phyloP scores from a whole-genome alignment of 1,284 basidiomycete species.

The Hemileia vastatrix region DNA sequence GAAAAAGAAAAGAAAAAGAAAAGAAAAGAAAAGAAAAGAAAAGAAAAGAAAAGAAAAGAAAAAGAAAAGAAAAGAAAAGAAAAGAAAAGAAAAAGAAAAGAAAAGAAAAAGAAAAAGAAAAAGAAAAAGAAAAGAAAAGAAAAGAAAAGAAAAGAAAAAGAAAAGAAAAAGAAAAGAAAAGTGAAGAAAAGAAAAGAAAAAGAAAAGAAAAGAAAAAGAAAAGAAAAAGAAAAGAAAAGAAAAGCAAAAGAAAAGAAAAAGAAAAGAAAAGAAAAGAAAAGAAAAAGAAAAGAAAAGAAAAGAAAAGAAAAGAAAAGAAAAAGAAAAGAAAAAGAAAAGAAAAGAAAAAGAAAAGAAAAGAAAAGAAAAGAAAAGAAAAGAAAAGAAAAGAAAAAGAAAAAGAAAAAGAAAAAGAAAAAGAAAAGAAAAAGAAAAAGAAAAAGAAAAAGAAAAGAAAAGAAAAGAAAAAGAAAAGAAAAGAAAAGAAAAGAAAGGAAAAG shows the following conservation, averaged over 20 bases:
- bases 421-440: no score
- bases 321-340: background rate
- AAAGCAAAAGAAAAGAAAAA: slow-evolving; percentile 6
- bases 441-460: no score
- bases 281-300: no score
- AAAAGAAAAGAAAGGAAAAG: no score
- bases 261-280: background rate
- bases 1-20: background rate
- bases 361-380: background rate
- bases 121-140: slow-evolving; percentile 9
- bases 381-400: no score
- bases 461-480: no score
- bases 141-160: background rate
- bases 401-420: no score
- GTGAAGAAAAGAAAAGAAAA: slow-evolving; percentile 3
- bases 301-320: no score
- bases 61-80: background rate
- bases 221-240: background rate
- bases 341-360: background rate
- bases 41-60: background rate
- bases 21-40: background rate
- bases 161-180: background rate
- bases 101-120: background rate
- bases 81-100: slow-evolving; percentile 2
- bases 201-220: background rate